Conservation (phyloP, 257 asterid species). For the Lycium barbarum region DNA sequence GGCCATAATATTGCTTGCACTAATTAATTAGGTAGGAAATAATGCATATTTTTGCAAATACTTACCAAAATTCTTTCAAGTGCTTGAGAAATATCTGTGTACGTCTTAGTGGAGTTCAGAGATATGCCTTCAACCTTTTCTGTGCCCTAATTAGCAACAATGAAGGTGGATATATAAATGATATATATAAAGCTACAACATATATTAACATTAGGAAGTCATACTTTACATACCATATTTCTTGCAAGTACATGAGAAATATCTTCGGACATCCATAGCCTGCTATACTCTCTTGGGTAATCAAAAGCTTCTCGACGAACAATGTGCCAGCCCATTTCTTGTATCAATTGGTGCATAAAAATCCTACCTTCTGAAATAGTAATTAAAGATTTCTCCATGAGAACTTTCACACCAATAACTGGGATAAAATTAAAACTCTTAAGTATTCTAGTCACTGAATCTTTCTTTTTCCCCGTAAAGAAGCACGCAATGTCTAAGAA, state of each 20-base stretch:
- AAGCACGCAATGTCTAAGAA: slow-evolving; percentile 29
- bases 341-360: slow-evolving; percentile 23
- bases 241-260: background rate
- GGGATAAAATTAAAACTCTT: background rate
- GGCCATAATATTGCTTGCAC: background rate
- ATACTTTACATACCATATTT: background rate
- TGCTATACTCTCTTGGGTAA: background rate
- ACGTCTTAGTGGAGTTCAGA: background rate
- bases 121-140: slow-evolving; percentile 30
- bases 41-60: background rate
- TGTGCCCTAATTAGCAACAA: background rate
- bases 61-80: background rate
- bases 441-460: background rate
- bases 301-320: background rate
- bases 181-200: background rate
- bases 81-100: background rate
- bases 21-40: background rate
- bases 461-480: background rate
- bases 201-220: background rate
- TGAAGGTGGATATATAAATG: too few species aligned
- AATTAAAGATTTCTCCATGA: slow-evolving; percentile 23
- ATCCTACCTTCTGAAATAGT: background rate
- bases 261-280: slow-evolving; percentile 5
- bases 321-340: slow-evolving; percentile 21
- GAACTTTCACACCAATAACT: slow-evolving; percentile 4